Base-by-base conservation (phyloP, 2,329 filamentous ascomycete genomes). In the Dactylonectria estremocensis region DNA sequence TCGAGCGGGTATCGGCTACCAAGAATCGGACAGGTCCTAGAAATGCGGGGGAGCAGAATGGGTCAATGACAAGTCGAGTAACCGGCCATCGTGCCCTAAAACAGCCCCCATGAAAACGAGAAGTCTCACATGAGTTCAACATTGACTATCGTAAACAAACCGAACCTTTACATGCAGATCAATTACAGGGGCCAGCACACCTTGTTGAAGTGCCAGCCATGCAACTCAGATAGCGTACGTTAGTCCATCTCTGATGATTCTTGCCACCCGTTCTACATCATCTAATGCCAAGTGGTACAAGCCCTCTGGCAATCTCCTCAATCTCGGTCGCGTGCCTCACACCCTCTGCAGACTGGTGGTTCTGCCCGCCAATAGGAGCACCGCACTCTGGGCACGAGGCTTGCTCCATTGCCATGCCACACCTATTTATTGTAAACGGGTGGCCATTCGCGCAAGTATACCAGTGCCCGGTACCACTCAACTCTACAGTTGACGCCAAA, bases 351-450 rank as follows among this genome's bases (percentile, higher is more conserved):
- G 53, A 3, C 7, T 5, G 3, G 16, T 71, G 56, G 2, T 49
- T 1, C 8, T 3, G 14, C 3, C 69, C 70, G 1, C 69, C 69
- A 14, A 72, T 70, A 1, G 5, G 68, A 1, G 83, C 83, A 2
- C 83, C 85, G 69, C 91, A 94, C 69, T 93, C 86, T 0, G 91
- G 90, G 70, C 92, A 94, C 2, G 77, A 77, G 1, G 90, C 85
- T 18, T 74, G 61, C 76, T 93, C 68, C 88, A 92, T 91, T 0
- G 91, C 88, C 84, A 89, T 88, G 1, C 90, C 90, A 72, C 90
- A 92, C 67, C 92, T 88, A 1, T 90, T 90, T 35, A 92, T 84
- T 0, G 89, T 88, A 69, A 93, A 91, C 3, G 87, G 86, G 74
- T 91, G 88, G 2, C 85, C 84, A 64, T 89, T 89, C 24, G 69